Conservation (phyloP, 2,329 filamentous ascomycete genomes). For the Pyrenophora graminea region DNA sequence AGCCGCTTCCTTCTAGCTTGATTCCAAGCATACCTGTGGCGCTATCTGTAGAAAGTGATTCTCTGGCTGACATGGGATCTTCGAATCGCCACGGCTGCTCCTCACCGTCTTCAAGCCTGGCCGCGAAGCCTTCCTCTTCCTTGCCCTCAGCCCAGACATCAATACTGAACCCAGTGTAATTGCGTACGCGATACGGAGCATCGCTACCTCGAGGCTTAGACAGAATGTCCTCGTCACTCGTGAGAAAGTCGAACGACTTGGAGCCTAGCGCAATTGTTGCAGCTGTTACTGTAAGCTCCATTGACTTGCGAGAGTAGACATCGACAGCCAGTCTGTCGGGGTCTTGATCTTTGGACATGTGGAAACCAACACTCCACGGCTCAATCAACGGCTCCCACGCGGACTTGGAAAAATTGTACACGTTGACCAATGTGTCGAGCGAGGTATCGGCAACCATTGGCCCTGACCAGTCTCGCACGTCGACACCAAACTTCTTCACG, state of each 20-base stretch:
- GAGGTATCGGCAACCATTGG: slow-evolving; percentile 83
- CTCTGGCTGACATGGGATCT: slow-evolving; percentile 93
- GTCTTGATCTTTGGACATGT: slow-evolving; percentile 76
- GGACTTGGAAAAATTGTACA: slow-evolving; percentile 99
- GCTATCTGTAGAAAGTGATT: slow-evolving; percentile 84
- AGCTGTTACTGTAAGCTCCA: slow-evolving; percentile 91
- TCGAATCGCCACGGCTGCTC: slow-evolving; percentile 97
- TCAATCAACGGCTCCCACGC: slow-evolving; percentile 97
- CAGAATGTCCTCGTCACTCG: slow-evolving; percentile 84
- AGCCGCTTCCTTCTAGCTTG: slow-evolving; percentile 88
- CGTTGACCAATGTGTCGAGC: slow-evolving; percentile 93
- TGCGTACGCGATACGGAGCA: slow-evolving; percentile 89
- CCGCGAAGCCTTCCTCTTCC: slow-evolving; percentile 70
- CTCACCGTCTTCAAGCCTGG: slow-evolving; percentile 82
- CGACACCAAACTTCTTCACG: slow-evolving; percentile 84
- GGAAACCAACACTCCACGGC: slow-evolving; percentile 93
- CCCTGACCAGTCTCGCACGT: slow-evolving; percentile 88
- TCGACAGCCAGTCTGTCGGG: slow-evolving; percentile 82
- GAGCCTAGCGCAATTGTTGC: slow-evolving; percentile 91
- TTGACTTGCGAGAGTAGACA: slow-evolving; percentile 82
- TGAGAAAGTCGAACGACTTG: slow-evolving; percentile 90
- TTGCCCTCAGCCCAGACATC: slow-evolving; percentile 75
- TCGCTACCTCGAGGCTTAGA: slow-evolving; percentile 91
- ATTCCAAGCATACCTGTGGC: slow-evolving; percentile 79
- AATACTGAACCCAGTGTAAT: slow-evolving; percentile 92